Base-by-base conservation (phyloP, 108 stramenopile genomes). In the Conticribra guillardii region DNA sequence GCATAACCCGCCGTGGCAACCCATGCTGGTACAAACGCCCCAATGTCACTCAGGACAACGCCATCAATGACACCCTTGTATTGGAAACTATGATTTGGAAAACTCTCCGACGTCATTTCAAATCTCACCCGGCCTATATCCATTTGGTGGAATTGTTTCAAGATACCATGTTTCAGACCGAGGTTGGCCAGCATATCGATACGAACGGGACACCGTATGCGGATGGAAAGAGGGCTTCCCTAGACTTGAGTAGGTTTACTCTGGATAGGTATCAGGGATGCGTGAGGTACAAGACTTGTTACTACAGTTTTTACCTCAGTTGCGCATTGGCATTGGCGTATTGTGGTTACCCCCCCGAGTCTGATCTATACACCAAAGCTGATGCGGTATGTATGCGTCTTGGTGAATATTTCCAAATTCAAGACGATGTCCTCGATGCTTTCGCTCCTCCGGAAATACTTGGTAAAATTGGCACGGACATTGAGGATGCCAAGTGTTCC, bases 401-500 rank as follows among this genome's bases (percentile, higher is more conserved):
- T 84, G 99, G 99, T 19, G 96, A 93, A 63, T 99, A 99, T 92
- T 99, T 99, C 74, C 99, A 99, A 82, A 90, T 97, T 51, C 98
- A 99, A 73, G 99, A 99, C 73, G 99, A 99, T 82, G 96, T 91
- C 71, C 87, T 99, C 47, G 99, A 99, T 82, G 96, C 96, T 68
- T 99, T 84, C 81, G 99, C 91, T 8, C 77, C 84, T 53, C 98
- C 97, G 2, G 87, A 96, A 67, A 87, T 96, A 31, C 81, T 99
- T 59, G 99, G 99, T 5, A 99, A 99, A 84, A 80, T 99, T 57
- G 99, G 99, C 27, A 99, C 99, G n/a, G 99, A 99, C 64, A 99
- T 99, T 82, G 91, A 98, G 76, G 99, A 99, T 79, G 96, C 95
- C 79, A 99, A 99, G 83, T 99, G 99, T 81, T 92, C 90, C 19